Conservation (phyloP, 1,284 basidiomycete species). For the Singerocomus inundabilis region DNA sequence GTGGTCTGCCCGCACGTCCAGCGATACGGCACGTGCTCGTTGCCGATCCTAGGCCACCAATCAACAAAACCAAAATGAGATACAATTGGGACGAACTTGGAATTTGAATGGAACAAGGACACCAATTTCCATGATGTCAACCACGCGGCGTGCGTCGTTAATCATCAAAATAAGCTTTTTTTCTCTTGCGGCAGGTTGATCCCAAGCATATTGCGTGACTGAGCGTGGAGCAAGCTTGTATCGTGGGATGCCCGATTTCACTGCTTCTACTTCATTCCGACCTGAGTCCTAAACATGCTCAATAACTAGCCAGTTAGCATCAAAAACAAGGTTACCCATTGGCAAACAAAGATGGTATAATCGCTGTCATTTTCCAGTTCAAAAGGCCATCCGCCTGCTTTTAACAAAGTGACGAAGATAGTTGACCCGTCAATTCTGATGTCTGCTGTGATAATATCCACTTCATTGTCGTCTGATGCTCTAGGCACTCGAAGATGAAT, state of each 20-base stretch:
- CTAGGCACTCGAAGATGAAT: constrained; percentile 73
- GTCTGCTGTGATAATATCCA: constrained; percentile 78
- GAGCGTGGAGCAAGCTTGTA: constrained; percentile 65
- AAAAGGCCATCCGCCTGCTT: constrained; percentile 87
- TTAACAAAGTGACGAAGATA: constrained; percentile 80
- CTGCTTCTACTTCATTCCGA: constrained; percentile 41
- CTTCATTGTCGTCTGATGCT: constrained; percentile 39
- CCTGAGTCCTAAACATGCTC: constrained; percentile 46
- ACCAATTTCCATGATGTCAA: constrained; percentile 98
- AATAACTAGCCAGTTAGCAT: constrained; percentile 1
- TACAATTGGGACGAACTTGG: constrained; percentile 46
- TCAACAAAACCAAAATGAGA: constrained; percentile 6
- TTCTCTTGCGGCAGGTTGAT: constrained; percentile 82
- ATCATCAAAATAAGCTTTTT: constrained; percentile 79
- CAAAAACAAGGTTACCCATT: constrained; percentile 56
- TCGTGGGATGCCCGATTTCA: constrained; percentile 28
- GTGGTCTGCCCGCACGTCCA: constrained; percentile 93
- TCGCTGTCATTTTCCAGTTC: constrained; percentile 89
- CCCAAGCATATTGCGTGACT: constrained; percentile 86
- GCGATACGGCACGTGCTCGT: constrained; percentile 66
- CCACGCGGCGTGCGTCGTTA: constrained; percentile 64
- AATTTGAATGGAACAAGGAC: constrained; percentile 90
- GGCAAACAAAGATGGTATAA: constrained; percentile 68
- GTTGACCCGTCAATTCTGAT: constrained; percentile 85
- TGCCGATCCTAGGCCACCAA: constrained; percentile 45